Evolutionary conservation across 2,329 filamentous ascomycete genomes (phyloP), one percentile per base, ranked within the genome.

Genomic region (Bipolaris victoriae): DNA sequence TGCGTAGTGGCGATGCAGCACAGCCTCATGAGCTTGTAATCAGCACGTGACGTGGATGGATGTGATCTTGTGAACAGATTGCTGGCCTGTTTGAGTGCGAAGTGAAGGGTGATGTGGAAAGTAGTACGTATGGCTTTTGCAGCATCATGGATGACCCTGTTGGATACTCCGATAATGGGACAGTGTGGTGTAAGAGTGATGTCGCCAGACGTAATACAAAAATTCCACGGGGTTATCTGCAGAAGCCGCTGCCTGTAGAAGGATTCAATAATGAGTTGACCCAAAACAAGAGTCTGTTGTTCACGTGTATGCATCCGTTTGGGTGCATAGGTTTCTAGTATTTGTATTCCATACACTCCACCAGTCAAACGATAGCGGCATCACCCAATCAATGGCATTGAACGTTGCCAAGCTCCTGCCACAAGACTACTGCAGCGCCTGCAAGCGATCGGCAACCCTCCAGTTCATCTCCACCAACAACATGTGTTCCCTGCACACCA

Each of bases 381-480:
- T 37, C 35, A 5, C 35, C 35, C n/a, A 37, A 33, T 35, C n/a
- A 3, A 39, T 13, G 37, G 24, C 39, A 22, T 36, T 47, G 29
- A 26, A 35, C 7, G 45, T n/a, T 18, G 52, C 48, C 59, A 45
- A 50, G 55, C 55, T 48, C 48, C 52, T 49, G 47, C 48, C 58
- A 52, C 48, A 40, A 11, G 22, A 10, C 37, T 20, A 37, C 37
- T 10, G 15, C 52, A 26, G 35, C 18, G 24, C 54, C 22, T n/a
- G 29, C 24, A n/a, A 55, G 43, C 43, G 50, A 63, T 57, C 59
- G 50, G 45, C 61, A 53, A 57, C 13, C 49, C 50, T 35, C 41
- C 29, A 33, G 16, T 45, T 20, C 16, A 16, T 53, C 46, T 60
- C 59, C 47, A 56, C 63, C 61, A 65, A 64, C 63, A 49, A 41